Conservation (phyloP, 768 basidiomycete genomes). For the Lactarius evosmus region DNA sequence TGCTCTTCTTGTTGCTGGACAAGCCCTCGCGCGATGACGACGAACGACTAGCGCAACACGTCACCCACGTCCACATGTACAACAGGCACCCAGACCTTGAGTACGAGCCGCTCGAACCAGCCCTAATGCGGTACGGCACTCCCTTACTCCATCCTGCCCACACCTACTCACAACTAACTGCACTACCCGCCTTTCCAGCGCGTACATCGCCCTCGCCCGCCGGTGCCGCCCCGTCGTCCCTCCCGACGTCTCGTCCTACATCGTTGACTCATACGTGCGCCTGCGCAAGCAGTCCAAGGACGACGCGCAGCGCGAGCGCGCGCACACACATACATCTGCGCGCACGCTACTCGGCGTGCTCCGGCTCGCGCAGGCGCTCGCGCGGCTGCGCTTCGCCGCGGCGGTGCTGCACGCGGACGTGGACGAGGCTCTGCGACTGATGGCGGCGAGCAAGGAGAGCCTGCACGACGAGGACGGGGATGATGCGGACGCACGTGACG, state of each 20-base stretch:
- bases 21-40: constrained; percentile 94
- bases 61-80: constrained; percentile 98
- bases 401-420: constrained; percentile 83
- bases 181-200: constrained; percentile 45
- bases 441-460: constrained; percentile 95
- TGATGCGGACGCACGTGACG: constrained; percentile 49
- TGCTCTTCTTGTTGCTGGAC: constrained; percentile 95
- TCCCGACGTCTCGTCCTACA: constrained; percentile 81
- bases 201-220: constrained; percentile 93
- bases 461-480: constrained; percentile 76
- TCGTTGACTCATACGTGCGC: constrained; percentile 94
- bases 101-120: constrained; percentile 79
- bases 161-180: constrained; percentile 13
- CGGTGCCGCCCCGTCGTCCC: constrained; percentile 89
- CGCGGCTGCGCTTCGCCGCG: constrained; percentile 83
- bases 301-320: constrained; percentile 82
- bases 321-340: constrained; percentile 92
- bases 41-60: constrained; percentile 93
- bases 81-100: constrained; percentile 84
- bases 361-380: constrained; percentile 91
- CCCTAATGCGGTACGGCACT: constrained; percentile 72
- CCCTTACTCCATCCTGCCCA: neutral
- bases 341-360: constrained; percentile 93
- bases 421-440: constrained; percentile 92
- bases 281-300: constrained; percentile 91